Percentiles rank a stretch among this genome's conserved stretches.
Conservation (phyloP, 2,329 filamentous ascomycete species). For the Xylariaceae sp. region DNA sequence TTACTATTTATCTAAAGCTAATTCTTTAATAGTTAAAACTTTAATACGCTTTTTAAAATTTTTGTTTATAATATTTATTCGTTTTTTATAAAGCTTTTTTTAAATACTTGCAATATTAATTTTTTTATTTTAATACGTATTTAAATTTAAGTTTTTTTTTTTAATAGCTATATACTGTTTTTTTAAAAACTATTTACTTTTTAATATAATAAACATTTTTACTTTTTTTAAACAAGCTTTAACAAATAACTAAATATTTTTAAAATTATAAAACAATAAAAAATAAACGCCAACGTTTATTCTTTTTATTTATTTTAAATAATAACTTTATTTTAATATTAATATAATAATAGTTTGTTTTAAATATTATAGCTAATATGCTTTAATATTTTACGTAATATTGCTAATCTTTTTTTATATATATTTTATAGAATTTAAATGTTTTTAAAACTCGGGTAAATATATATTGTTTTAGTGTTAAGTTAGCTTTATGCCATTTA, state of each 20-base stretch:
- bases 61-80: not conserved
- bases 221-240: not conserved
- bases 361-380: not conserved
- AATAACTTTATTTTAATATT: not conserved
- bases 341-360: slow-evolving; percentile 1
- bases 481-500: not conserved
- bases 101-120: not conserved
- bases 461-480: not conserved
- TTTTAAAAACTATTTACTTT: not conserved
- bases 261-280: not conserved
- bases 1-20: not conserved
- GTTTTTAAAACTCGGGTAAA: not conserved
- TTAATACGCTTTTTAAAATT: not conserved
- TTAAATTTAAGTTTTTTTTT: not conserved
- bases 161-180: not conserved
- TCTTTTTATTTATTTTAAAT: not conserved
- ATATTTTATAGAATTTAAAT: not conserved
- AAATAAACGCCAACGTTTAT: not conserved
- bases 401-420: not conserved
- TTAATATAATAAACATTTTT: not conserved
- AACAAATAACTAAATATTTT: not conserved
- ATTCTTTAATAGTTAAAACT: not conserved
- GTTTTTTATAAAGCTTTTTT: not conserved
- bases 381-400: not conserved
- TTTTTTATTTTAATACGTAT: not conserved